Base-by-base conservation (phyloP, 805 yeast species). In the Ogataea ganodermae region DNA sequence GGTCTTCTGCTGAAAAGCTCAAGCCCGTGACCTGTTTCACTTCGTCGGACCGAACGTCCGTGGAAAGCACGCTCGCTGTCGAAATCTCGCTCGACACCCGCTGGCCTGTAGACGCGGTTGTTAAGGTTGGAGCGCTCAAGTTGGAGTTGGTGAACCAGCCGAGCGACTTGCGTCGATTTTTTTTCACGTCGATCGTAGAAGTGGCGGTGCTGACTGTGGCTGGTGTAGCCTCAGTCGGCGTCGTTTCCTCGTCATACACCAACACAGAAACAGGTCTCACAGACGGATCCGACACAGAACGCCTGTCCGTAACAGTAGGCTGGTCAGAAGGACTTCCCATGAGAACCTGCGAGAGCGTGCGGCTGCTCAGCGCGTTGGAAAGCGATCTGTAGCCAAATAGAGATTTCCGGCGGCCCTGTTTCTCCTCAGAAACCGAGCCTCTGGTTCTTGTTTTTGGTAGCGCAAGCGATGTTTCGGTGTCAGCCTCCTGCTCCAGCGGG, bases 341-440 rank as follows among this genome's bases (percentile, higher is more conserved):
- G 21, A 52, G 42, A 16, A 45, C 41, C 18, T 50, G 51, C 18
- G 58, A 49, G 26, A 50, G 42, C 10, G 47, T 46, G 23, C 60
- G 48, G 13, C 59, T 35, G 35, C 59, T 54, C 21, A 59, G 28
- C 10, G 62, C 59, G 24, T 41, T 55, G 10, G 67, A 61, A 17
- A 60, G 36, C 3, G 66, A 56, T 17, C 64, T 44, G 42, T 60
- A 61, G 17, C 65, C 62, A 42, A 62, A 61, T 14, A 62, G 30
- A 4, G 67, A 59, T 35, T 51, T 55, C 45, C 68, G 56, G 40
- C 55, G 53, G 9, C 49, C 38, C 43, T 49, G 57, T 30, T 58
- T 59, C 2, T 52, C 58, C 6, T 56, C 58, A 5, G 51, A 22
- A 17, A 39, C 41, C 3, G 53, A 37, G 42, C 48, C 49, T 26